Evolutionary conservation across 139 green algal genomes (phyloP).

Genomic region (Chlamydomonas asymmetrica): DNA sequence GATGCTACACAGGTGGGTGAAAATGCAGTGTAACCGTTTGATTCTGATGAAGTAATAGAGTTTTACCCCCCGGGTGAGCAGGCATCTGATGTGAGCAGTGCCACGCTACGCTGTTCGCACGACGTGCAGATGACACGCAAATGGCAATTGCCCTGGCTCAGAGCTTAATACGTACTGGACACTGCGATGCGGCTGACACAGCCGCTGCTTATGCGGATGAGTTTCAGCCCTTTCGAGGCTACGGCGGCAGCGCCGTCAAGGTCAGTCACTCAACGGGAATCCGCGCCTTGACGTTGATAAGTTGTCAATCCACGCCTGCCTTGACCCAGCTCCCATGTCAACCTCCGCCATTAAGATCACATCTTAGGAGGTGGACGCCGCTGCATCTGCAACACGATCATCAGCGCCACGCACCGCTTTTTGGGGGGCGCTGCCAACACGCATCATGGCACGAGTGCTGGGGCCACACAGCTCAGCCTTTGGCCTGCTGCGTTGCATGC

Average conservation of each 20-base stretch:
- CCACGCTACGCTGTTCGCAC: neutral
- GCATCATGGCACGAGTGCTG: neutral
- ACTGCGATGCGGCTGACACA: slow-evolving; percentile 9
- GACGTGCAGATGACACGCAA: slow-evolving; percentile 37
- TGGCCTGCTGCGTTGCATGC: too few relatives aligned
- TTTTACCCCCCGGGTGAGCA: neutral
- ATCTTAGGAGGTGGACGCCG: too few relatives aligned
- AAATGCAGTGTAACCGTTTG: too few relatives aligned
- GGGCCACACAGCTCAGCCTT: neutral
- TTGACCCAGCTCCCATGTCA: too few relatives aligned
- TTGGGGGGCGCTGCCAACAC: too few relatives aligned
- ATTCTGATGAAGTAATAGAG: too few relatives aligned
- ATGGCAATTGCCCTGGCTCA: slow-evolving; percentile 43
- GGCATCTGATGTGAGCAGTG: neutral
- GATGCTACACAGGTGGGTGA: slow-evolving; percentile 28
- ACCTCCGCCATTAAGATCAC: too few relatives aligned
- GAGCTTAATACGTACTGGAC: slow-evolving; percentile 25
- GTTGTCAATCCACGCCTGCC: too few relatives aligned
- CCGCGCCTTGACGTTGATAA: too few relatives aligned
- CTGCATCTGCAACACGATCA: too few relatives aligned
- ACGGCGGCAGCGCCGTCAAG: slow-evolving; percentile 38
- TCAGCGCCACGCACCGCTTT: too few relatives aligned
- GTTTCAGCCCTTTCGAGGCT: slow-evolving; percentile 25
- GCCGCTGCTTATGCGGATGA: slow-evolving; percentile 20
- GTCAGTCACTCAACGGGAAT: too few relatives aligned